Evolutionary conservation across 495 filamentous ascomycete species (phyloP), one percentile per base, ranked within the genome.

Genomic region (Trichodelitschia bisporula): DNA sequence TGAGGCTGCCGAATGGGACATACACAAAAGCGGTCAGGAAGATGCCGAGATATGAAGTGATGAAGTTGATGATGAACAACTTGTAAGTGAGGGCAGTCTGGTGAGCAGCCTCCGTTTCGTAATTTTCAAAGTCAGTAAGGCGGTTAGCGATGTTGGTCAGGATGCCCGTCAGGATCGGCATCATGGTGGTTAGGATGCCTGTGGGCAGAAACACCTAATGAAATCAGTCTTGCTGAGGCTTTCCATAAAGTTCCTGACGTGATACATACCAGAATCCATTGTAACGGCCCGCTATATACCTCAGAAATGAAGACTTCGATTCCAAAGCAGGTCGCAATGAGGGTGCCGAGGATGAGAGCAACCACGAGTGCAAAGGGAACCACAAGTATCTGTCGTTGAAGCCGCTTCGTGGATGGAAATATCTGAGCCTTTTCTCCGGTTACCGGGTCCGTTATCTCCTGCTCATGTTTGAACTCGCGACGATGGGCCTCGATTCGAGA

Each of bases 221-320:
- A 24, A 6, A 29, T 5, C 6, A 11, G 26, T 29, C 26, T 12
- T 15, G 15, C 14, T 15, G 10, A 29, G 21, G n/a, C n/a, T 24
- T 24, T 24, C 6, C 6, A 16, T 6, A 29, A 29, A n/a, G 10
- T 11, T 8, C 21, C 8, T 8, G 8, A 24, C 8, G 8, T 24
- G 21, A 17, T 4, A 48, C 66, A 45, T 50, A 91, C 80, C 53
- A 97, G 47, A 32, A 84, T 66, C 15, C 58, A 57, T 51, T 97
- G 90, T 30, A 89, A 64, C 0, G 86, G 86, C 0, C 86, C 86
- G 36, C 70, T 70, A 46, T 97, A 97, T 20, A 97, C 65, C 50
- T 97, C 82, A 0, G 72, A 77, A 35, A 97, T 76, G 50, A 95
- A 92, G 27, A 97, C 77, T 47, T 97, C 86, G 46, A 97, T 91